A percentile compares a stretch with the other conserved stretches of the same genome.
phyloP scores from a whole-genome alignment of 495 filamentous ascomycete species.

The Hypoxylon trugodes region DNA sequence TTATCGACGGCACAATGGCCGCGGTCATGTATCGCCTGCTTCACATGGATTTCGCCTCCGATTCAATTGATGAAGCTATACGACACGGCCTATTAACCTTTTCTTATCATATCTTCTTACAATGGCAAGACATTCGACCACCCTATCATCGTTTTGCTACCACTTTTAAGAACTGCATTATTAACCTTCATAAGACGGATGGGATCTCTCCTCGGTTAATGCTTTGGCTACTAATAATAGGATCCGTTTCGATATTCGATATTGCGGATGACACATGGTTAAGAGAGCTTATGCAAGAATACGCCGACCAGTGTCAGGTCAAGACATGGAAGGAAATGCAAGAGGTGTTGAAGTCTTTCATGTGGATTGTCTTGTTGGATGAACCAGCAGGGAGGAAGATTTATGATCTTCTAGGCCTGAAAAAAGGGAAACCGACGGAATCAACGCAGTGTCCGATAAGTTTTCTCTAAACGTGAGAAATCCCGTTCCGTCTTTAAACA shows the following conservation, averaged over 20 bases:
- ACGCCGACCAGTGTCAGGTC: slow-evolving; percentile 10
- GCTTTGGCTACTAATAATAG: slow-evolving; percentile 49
- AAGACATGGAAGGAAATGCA: slow-evolving; percentile 38
- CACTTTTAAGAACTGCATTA: slow-evolving; percentile 2
- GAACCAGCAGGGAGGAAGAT: slow-evolving; percentile 22
- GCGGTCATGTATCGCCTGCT: slow-evolving; percentile 52
- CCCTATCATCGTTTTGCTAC: slow-evolving; percentile 36
- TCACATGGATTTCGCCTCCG: slow-evolving; percentile 32
- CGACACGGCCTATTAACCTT: slow-evolving; percentile 52
- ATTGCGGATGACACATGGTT: slow-evolving; percentile 40
- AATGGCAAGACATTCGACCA: slow-evolving; percentile 37
- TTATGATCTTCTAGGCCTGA: too few species aligned
- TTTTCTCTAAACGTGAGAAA: too few species aligned
- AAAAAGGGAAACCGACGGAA: too few species aligned
- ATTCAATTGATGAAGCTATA: slow-evolving; percentile 44
- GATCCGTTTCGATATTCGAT: slow-evolving; percentile 43
- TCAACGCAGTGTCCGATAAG: too few species aligned
- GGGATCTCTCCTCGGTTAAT: slow-evolving; percentile 7
- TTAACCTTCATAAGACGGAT: neutral
- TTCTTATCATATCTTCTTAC: slow-evolving; percentile 48
- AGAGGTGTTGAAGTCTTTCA: slow-evolving; percentile 34
- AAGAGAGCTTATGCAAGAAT: slow-evolving; percentile 20
- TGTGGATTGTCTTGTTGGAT: slow-evolving; percentile 45
- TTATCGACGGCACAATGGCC: slow-evolving; percentile 29
- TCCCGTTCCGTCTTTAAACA: too few species aligned